These are phyloP conservation scores for Ophiocordyceps camponoti-floridani DNA, from an alignment of 2,329 filamentous ascomycete genomes.

Conservation along the genomic window DNA sequence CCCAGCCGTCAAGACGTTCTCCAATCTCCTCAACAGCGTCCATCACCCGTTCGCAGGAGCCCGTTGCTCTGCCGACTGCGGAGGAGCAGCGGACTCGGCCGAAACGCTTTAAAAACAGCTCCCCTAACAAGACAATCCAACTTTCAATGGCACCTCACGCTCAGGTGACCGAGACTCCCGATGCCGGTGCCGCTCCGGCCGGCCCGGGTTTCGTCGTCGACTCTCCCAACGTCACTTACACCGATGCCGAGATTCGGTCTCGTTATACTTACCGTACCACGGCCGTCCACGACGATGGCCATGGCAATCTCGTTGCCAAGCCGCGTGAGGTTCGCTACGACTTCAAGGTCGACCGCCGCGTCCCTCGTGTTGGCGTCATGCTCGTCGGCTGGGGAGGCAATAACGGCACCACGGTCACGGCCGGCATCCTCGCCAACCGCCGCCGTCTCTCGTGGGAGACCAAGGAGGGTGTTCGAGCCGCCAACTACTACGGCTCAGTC, in stretches of 20 bases:
- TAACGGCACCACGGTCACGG: conserved; percentile 94
- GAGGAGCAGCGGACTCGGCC: conserved; percentile 58
- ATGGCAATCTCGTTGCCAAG: conserved; percentile 65
- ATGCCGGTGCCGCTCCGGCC: conserved; percentile 25
- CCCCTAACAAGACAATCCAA: conserved; percentile 9
- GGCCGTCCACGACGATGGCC: conserved; percentile 49
- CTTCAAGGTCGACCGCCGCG: conserved; percentile 91
- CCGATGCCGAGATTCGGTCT: conserved; percentile 71
- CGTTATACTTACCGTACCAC: conserved; percentile 97
- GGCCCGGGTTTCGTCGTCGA: conserved; percentile 66
- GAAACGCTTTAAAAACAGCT: conserved; percentile 29
- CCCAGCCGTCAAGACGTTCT: conserved; percentile 80
- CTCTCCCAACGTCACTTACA: conserved; percentile 86
- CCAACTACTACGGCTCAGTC: conserved; percentile 97
- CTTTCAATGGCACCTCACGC: conserved; percentile 81
- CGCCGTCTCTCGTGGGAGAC: conserved; percentile 80
- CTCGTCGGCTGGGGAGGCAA: conserved; percentile 95
- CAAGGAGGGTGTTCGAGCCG: conserved; percentile 64
- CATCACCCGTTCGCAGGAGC: conserved; percentile 94
- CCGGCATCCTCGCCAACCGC: conserved; percentile 91
- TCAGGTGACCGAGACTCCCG: conserved; percentile 30
- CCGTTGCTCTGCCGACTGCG: conserved; percentile 81
- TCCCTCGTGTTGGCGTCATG: conserved; percentile 93
- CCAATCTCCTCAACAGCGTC: conserved; percentile 88
- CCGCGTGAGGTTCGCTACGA: conserved; percentile 85